Evolutionary conservation across 768 basidiomycete genomes (phyloP).

Genomic region (Coprinopsis cinerea): DNA sequence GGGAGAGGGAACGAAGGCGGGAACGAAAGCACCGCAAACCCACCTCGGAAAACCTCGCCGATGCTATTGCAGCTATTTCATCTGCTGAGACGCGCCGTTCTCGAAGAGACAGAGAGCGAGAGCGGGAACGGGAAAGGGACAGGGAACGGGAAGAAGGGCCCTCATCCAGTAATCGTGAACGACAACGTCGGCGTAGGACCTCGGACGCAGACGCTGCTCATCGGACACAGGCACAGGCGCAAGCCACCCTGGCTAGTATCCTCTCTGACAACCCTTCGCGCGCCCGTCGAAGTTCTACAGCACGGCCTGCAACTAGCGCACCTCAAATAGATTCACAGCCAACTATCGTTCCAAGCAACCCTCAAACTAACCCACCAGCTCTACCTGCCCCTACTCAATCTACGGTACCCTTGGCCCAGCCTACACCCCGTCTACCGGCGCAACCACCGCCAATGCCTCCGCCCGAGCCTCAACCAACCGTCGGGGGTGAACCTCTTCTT

Average conservation of each 20-base stretch:
- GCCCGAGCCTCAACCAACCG: not conserved
- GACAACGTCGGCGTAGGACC: not conserved
- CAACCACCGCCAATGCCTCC: not conserved
- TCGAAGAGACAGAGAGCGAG: not conserved
- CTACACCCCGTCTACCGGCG: not conserved
- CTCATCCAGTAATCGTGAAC: not conserved
- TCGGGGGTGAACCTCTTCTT: not conserved
- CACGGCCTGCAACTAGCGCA: not conserved
- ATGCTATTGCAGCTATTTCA: no score
- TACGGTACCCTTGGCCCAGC: not conserved
- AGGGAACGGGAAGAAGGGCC: not conserved
- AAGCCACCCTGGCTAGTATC: not conserved
- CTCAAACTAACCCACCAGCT: not conserved
- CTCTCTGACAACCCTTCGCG: not conserved
- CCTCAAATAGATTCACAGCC: not conserved
- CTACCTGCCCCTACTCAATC: not conserved
- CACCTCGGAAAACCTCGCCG: no score
- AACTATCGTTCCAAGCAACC: not conserved
- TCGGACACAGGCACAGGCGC: not conserved
- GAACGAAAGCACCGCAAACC: not conserved
- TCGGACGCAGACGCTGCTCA: not conserved
- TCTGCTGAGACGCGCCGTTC: no score
- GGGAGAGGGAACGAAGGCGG: not conserved
- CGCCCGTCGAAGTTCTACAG: not conserved
- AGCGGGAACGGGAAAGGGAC: slow-evolving; percentile 1